These are phyloP conservation scores for Eimeria necatrix DNA, from an alignment of 169 alveolate species.

Conservation along the genomic window DNA sequence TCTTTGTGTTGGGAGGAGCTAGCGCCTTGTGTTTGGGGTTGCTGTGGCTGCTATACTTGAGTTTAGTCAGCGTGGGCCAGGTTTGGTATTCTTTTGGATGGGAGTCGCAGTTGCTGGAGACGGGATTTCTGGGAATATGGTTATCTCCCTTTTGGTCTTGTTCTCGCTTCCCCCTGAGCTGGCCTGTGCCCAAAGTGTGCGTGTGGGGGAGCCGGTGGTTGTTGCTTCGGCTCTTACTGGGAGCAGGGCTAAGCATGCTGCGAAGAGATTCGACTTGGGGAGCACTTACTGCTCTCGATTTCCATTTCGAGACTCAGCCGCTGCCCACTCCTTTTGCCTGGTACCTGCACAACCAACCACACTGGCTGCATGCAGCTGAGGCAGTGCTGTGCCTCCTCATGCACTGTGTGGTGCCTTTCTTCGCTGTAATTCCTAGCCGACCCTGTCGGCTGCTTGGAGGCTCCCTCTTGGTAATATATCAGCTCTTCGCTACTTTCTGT, in stretches of 20 bases:
- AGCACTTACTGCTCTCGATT: slow-evolving; percentile 56
- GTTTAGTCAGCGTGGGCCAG: slow-evolving; percentile 75
- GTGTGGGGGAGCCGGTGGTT: slow-evolving; percentile 82
- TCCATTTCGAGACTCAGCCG: slow-evolving; percentile 79
- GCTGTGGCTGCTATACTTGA: slow-evolving; percentile 77
- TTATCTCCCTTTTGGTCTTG: slow-evolving; percentile 65
- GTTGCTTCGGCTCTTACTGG: slow-evolving; percentile 77
- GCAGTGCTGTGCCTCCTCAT: slow-evolving; percentile 71
- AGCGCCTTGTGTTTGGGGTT: slow-evolving; percentile 16
- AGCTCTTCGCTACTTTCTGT: not conserved
- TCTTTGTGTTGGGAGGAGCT: slow-evolving; percentile 58
- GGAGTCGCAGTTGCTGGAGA: slow-evolving; percentile 82
- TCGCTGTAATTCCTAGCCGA: slow-evolving; percentile 74
- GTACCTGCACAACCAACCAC: slow-evolving; percentile 75
- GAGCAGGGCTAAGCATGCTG: slow-evolving; percentile 81
- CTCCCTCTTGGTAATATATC: slow-evolving; percentile 5
- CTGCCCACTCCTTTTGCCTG: slow-evolving; percentile 80
- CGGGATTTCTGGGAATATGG: slow-evolving; percentile 80
- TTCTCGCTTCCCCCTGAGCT: slow-evolving; percentile 67
- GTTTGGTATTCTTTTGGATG: slow-evolving; percentile 80
- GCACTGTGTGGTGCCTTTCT: slow-evolving; percentile 43
- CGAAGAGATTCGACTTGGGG: slow-evolving; percentile 72
- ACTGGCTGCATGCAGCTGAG: slow-evolving; percentile 54
- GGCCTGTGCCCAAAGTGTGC: slow-evolving; percentile 77
- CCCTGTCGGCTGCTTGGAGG: slow-evolving; percentile 79